phyloP scores from a whole-genome alignment of 169 alveolate genomes.

The Babesia microti region DNA sequence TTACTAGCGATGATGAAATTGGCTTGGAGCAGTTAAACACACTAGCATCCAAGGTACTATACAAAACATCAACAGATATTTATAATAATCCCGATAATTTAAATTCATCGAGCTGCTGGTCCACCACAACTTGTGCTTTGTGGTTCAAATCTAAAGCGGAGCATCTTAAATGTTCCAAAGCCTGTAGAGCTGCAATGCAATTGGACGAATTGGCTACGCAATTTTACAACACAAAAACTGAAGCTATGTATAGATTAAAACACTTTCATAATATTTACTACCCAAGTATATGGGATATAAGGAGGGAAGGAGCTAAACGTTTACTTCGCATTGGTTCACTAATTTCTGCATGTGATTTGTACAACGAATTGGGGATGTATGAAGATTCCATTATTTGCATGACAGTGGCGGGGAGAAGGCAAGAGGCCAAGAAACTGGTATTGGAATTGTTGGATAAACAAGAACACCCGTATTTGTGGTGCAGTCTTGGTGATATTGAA shows the following conservation, averaged over 20 bases:
- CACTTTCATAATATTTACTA: slow-evolving; percentile 46
- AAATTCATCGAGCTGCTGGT: slow-evolving; percentile 12
- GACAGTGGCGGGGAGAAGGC: slow-evolving; percentile 48
- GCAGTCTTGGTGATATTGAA: slow-evolving; percentile 49
- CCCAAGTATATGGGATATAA: slow-evolving; percentile 56
- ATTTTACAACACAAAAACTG: slow-evolving; percentile 23
- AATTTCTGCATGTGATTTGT: slow-evolving; percentile 51
- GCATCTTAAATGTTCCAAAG: slow-evolving; percentile 45
- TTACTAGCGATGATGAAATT: slow-evolving; percentile 53
- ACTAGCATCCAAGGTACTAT: slow-evolving; percentile 45
- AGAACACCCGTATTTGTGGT: slow-evolving; percentile 47
- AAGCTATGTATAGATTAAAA: slow-evolving; percentile 31
- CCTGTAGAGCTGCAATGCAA: slow-evolving; percentile 56
- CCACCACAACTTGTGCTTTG: slow-evolving; percentile 44
- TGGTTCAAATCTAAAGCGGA: slow-evolving; percentile 60
- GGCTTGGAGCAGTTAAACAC: slow-evolving; percentile 53
- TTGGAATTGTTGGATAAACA: slow-evolving; percentile 19
- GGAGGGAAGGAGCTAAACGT: slow-evolving; percentile 46
- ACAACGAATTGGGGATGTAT: slow-evolving; percentile 58
- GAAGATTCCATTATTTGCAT: slow-evolving; percentile 63
- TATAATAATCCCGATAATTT: no score
- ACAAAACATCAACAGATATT: slow-evolving; percentile 25
- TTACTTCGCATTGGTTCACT: slow-evolving; percentile 56
- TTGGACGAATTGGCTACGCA: slow-evolving; percentile 47
- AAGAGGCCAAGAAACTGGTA: slow-evolving; percentile 58